phyloP scores from a whole-genome alignment of 345 rosid species.

The Kernera saxatilis region DNA sequence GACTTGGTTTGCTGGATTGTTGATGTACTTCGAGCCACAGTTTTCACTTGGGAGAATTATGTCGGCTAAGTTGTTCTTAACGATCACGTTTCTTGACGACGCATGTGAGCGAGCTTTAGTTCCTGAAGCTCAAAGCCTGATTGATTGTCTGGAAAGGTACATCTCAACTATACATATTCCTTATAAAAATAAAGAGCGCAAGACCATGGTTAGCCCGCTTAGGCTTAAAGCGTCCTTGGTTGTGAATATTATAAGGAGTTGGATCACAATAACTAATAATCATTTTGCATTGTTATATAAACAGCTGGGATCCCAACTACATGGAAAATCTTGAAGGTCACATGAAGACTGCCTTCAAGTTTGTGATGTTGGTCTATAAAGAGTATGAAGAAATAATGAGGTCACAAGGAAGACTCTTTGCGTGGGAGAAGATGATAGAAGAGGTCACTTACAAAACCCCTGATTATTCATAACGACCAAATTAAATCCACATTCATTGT shows the following conservation, averaged over 20 bases:
- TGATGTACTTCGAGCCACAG: constrained; percentile 9
- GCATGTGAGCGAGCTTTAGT: constrained; percentile 15
- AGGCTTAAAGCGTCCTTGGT: too few relatives aligned
- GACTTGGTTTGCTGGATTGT: not conserved
- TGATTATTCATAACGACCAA: not conserved
- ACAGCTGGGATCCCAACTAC: constrained; percentile 13
- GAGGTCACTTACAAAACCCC: constrained; percentile 2
- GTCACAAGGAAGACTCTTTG: not conserved
- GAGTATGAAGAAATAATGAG: constrained; percentile 9
- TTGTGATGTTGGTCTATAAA: not conserved
- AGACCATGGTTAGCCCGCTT: too few relatives aligned
- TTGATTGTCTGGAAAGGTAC: constrained; percentile 12
- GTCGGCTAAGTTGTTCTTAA: not conserved
- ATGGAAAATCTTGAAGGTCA: constrained; percentile 7
- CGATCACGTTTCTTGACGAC: not conserved
- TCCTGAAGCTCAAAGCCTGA: not conserved
- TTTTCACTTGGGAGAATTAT: constrained; percentile 11
- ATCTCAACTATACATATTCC: too few relatives aligned
- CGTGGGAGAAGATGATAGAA: not conserved
- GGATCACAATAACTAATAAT: too few relatives aligned
- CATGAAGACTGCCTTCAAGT: not conserved
- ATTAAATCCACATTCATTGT: not conserved
- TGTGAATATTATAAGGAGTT: too few relatives aligned
- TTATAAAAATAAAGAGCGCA: too few relatives aligned
- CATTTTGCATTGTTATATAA: not conserved